Percentiles rank a stretch among this genome's conserved stretches.
These are phyloP conservation scores for Myriosclerotinia duriaeana DNA, from an alignment of 2,329 filamentous ascomycete genomes.

Conservation along the genomic window DNA sequence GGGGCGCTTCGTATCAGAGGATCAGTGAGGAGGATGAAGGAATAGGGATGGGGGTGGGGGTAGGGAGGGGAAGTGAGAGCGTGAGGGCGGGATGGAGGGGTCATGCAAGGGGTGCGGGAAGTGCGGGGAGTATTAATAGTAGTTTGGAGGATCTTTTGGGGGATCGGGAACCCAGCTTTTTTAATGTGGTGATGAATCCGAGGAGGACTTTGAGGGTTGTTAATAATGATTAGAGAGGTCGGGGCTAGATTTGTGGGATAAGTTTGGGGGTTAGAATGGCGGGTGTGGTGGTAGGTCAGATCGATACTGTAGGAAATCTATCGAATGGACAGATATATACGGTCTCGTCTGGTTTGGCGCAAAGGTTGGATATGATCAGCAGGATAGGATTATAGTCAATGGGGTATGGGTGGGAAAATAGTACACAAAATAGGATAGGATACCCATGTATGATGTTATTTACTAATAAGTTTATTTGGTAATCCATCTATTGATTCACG, in stretches of 20 bases:
- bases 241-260: not conserved
- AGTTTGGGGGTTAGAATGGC: not conserved
- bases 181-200: constrained; percentile 67
- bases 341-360: not conserved
- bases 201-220: constrained; percentile 68
- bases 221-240: constrained; percentile 46
- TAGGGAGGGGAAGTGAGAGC: constrained; percentile 23
- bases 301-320: not conserved
- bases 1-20: constrained; percentile 27
- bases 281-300: not conserved
- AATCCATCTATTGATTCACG: not conserved
- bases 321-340: not conserved
- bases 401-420: not conserved
- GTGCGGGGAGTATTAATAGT: constrained; percentile 40
- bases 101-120: not conserved
- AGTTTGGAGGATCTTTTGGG: constrained; percentile 56
- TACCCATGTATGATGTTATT: not conserved
- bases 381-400: not conserved
- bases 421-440: not conserved
- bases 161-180: constrained; percentile 68
- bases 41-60: constrained; percentile 27
- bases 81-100: constrained; percentile 41
- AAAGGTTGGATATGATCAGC: not conserved
- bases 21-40: constrained; percentile 38
- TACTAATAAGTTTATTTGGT: too few species aligned